Evolutionary conservation across 306 rosid genomes (phyloP), one percentile per base, ranked within the genome.

Genomic region (Vicia faba): DNA sequence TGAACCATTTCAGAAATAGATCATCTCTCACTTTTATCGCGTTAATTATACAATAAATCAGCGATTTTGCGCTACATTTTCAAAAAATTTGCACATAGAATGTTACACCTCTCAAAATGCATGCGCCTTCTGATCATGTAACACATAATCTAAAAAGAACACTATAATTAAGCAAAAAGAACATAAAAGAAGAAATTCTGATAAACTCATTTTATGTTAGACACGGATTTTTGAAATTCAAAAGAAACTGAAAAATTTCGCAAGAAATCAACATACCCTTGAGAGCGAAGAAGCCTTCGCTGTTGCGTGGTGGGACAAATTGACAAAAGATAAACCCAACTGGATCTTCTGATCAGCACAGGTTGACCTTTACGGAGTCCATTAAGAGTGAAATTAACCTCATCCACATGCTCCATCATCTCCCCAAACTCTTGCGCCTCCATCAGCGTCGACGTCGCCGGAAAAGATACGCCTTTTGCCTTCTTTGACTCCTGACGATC

Each of bases 351-450:
- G 91, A 90, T 93, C 97, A 95, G 85, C 7, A 82, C 75, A 3
- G 93, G 99, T 73, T 93, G 97, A 6, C 87, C 89, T 54, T 67
- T 90, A 63, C 96, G 76, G 4, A 93, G 82, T 26, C 97, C 99
- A 68, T 93, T 97, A 56, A 93, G 78, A 1, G 97, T 92, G 23
- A 93, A 93, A 86, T 93, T 93, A 31, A 93, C 99, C 45, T 93
- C 97, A 61, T 93, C 97, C 11, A 86, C 87, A 3, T 93, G 98
- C 87, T 93, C 98, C 98, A 93, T 93, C 98, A 93, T 89, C 85
- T 93, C 98, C 58, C 98, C 98, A 14, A 93, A 93, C 79, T 93
- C 97, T 87, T 93, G 97, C 40, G 98, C 96, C 83, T 93, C 97
- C 98, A 89, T 93, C 80, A 93, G 66, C 56, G 96, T 92, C 68